Evolutionary conservation across 805 yeast species (phyloP).

Genomic region (Yarrowia sp.): DNA sequence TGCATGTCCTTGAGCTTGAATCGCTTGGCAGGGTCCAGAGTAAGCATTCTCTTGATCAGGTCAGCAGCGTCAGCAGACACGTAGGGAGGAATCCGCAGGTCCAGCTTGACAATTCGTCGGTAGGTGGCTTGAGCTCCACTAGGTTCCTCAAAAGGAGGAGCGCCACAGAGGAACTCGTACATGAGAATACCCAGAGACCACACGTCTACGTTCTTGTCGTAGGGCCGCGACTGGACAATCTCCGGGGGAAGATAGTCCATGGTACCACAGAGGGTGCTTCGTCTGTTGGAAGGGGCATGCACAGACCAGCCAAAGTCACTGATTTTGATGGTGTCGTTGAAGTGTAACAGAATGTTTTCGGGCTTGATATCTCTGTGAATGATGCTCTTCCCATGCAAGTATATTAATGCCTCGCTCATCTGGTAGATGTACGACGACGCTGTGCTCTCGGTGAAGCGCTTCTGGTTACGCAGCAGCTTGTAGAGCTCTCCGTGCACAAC

Average conservation of each 20-base stretch:
- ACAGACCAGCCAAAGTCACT: constrained; percentile 98
- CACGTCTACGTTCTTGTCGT: constrained; percentile 74
- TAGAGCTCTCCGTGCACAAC: constrained; percentile 85
- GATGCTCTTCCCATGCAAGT: constrained; percentile 73
- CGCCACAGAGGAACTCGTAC: constrained; percentile 81
- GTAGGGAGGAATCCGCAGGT: constrained; percentile 65
- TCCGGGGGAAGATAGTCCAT: constrained; percentile 94
- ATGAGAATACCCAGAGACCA: constrained; percentile 91
- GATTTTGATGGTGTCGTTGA: constrained; percentile 71
- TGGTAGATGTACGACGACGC: constrained; percentile 74
- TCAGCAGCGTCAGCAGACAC: constrained; percentile 74
- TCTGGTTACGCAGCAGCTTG: constrained; percentile 60
- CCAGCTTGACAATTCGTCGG: constrained; percentile 73
- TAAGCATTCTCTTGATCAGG: constrained; percentile 59
- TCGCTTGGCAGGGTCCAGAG: constrained; percentile 66
- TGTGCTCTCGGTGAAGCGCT: constrained; percentile 64
- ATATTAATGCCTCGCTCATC: constrained; percentile 72
- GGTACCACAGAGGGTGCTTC: constrained; percentile 91
- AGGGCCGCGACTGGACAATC: constrained; percentile 79
- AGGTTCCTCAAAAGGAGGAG: constrained; percentile 87
- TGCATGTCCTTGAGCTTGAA: constrained; percentile 58
- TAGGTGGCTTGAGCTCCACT: constrained; percentile 70
- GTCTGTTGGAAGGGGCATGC: constrained; percentile 53
- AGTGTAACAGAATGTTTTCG: constrained; percentile 78
- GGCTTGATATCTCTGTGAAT: constrained; percentile 95